Percentiles rank a stretch among this genome's conserved stretches.
Evolutionary conservation across 2,329 filamentous ascomycete species (phyloP).

Genomic region (Fusarium torreyae): DNA sequence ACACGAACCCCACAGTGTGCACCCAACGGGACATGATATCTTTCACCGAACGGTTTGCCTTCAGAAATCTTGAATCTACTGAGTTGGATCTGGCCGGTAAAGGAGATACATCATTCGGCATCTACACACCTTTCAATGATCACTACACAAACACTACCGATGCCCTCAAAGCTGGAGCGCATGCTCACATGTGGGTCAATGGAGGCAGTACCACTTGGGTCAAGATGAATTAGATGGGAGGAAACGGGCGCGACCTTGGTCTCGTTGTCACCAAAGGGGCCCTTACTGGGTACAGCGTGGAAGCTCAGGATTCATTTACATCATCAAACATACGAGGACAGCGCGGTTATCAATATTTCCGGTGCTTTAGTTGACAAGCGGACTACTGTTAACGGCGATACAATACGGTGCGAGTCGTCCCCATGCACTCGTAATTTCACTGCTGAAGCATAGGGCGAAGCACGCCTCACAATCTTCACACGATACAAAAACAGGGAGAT

Average conservation of each 20-base stretch:
- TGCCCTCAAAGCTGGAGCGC: background rate
- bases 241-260: background rate
- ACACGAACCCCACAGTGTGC: too few species aligned
- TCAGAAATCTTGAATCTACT: background rate
- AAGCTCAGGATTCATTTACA: background rate
- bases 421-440: too few species aligned
- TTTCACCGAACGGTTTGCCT: background rate
- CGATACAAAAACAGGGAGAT: background rate
- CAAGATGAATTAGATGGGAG: background rate
- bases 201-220: background rate
- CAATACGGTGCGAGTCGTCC: background rate
- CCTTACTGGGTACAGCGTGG: background rate
- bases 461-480: background rate
- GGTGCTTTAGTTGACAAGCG: background rate
- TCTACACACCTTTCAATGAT: background rate
- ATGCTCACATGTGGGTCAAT: background rate
- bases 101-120: background rate
- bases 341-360: too few species aligned
- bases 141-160: background rate
- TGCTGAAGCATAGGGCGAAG: too few species aligned
- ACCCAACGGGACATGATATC: too few species aligned
- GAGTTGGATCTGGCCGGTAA: background rate
- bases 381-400: background rate
- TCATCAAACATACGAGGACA: background rate
- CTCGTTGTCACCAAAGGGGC: background rate